Evolutionary conservation across 768 basidiomycete genomes (phyloP), one percentile per base, ranked within the genome.

Genomic region (Solioccasus polychromus): DNA sequence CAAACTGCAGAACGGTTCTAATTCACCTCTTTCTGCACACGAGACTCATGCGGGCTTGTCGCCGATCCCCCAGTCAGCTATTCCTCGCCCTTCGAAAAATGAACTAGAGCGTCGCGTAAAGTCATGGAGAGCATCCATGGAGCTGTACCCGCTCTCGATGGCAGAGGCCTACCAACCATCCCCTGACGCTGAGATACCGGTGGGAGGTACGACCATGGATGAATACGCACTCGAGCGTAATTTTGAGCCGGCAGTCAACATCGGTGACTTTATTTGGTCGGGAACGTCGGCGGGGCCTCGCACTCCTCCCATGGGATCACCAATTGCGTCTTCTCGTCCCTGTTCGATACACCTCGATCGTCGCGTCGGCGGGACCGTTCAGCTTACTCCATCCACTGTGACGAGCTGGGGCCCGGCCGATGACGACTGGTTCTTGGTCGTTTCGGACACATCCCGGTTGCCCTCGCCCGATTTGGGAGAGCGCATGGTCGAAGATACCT

Each of bases 211-310:
- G 14, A 51, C 50, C 30, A 55, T 45, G 42, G 64, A 64, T 17
- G 63, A 58, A 20, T 58, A 55, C n/a, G 48, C 53, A 12, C 35
- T 63, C 19, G 54, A 41, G 35, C 30, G 18, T 35, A 30, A 48
- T 23, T 34, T 32, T 25, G 35, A 2, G 14, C 35, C 47, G 37
- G 42, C 20, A 23, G 18, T 19, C 30, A 73, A 80, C 52, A 60
- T 83, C 24, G 80, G 79, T 30, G 83, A 88, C 53, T 87, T 72
- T 55, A 55, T 69, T 11, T 89, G 83, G 80, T 82, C 84, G 8
- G 70, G 80, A 18, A 79, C 83, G 3, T 85, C 86, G 10, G 61
- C 59, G 1, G 85, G 83, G 9, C 85, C 85, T 17, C 69, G 64
- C 25, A 73, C 70, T 48, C 64, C 63, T 47, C 67, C 69, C 26